These are phyloP conservation scores for Dentipellis sp. DNA, from an alignment of 768 basidiomycete species.

Conservation along the genomic window DNA sequence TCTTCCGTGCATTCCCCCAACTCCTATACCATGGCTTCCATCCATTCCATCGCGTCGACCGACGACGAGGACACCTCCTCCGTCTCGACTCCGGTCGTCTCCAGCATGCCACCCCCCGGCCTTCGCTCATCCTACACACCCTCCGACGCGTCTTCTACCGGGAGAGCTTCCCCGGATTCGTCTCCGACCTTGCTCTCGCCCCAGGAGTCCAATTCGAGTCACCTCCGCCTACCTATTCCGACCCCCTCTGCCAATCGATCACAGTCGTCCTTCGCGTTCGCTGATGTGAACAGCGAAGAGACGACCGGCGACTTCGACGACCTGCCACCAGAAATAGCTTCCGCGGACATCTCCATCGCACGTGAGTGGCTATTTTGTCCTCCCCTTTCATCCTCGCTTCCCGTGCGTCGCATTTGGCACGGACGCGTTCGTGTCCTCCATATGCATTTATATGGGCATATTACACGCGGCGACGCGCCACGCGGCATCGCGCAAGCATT, in stretches of 20 bases:
- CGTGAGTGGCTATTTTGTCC: constrained; percentile 18
- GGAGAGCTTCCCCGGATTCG: background rate
- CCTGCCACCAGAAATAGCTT: constrained; percentile 22
- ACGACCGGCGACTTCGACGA: constrained; percentile 10
- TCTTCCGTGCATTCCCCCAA: background rate
- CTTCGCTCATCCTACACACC: background rate
- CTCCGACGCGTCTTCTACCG: background rate
- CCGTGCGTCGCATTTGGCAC: too few relatives aligned
- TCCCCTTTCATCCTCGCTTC: background rate
- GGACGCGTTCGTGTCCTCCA: too few relatives aligned
- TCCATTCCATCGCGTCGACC: constrained; percentile 3
- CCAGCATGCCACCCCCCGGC: constrained; percentile 2
- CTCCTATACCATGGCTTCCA: constrained; percentile 3
- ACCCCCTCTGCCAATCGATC: constrained; percentile 14
- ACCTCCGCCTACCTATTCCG: constrained; percentile 15
- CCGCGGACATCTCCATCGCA: constrained; percentile 24
- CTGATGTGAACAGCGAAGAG: constrained; percentile 8
- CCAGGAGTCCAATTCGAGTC: background rate
- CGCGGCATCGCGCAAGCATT: too few relatives aligned
- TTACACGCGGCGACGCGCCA: too few relatives aligned
- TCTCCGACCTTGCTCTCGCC: background rate
- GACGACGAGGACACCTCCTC: constrained; percentile 12
- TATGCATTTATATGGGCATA: too few relatives aligned
- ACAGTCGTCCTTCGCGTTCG: constrained; percentile 14
- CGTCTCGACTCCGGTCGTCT: constrained; percentile 11